phyloP scores from a whole-genome alignment of 805 yeast species.

The Groenewaldozyma tartarivorans region DNA sequence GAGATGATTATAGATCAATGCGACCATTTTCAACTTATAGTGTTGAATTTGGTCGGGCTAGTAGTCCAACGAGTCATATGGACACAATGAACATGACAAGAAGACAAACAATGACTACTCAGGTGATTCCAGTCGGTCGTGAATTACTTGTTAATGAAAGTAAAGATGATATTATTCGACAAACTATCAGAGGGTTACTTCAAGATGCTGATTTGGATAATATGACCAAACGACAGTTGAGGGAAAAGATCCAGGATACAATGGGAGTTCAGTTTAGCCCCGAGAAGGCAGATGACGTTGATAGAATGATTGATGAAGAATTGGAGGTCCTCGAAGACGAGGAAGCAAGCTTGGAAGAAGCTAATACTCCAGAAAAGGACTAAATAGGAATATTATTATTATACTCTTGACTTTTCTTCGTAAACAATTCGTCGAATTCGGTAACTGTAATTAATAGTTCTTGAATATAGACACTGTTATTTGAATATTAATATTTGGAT shows the following conservation, averaged over 20 bases:
- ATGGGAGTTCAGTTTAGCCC: slow-evolving; percentile 26
- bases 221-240: slow-evolving; percentile 28
- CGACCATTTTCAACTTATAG: slow-evolving; percentile 13
- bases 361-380: too few relatives aligned
- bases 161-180: slow-evolving; percentile 21
- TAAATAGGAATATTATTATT: too few relatives aligned
- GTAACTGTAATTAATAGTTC: too few relatives aligned
- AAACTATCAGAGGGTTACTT: slow-evolving; percentile 25
- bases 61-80: slow-evolving; percentile 7
- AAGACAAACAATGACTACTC: neutral
- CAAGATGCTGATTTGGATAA: slow-evolving; percentile 25
- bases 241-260: slow-evolving; percentile 28
- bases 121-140: neutral
- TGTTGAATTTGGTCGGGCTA: slow-evolving; percentile 5
- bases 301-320: slow-evolving; percentile 28
- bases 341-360: too few relatives aligned
- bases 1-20: slow-evolving; percentile 4
- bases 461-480: too few relatives aligned
- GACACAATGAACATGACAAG: too few relatives aligned
- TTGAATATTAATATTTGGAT: too few relatives aligned
- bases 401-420: too few relatives aligned
- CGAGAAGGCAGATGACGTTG: slow-evolving; percentile 24
- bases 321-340: slow-evolving; percentile 19
- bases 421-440: too few relatives aligned
- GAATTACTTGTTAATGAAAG: slow-evolving; percentile 8